These are phyloP conservation scores for Populus tomentosa DNA, from an alignment of 441 rosid genomes.

Conservation along the genomic window DNA sequence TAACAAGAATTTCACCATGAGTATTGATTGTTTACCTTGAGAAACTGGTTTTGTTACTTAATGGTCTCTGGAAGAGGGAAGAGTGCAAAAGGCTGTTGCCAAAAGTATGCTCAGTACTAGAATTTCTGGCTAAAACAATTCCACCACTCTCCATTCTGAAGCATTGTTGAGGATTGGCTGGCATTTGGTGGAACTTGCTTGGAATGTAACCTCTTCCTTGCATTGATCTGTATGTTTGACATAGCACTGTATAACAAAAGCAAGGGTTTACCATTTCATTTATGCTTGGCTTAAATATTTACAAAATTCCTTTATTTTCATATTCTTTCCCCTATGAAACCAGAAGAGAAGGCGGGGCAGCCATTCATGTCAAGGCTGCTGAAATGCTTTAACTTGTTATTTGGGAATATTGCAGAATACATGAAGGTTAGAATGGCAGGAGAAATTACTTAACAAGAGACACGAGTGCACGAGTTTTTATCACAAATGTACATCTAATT, in stretches of 20 bases:
- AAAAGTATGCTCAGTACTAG: conserved; percentile 6
- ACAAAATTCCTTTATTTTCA: background rate
- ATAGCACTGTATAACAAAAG: conserved; percentile 29
- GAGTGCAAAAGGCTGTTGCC: conserved; percentile 20
- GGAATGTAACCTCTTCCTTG: conserved; percentile 28
- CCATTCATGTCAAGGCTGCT: too few relatives aligned
- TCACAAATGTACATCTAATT: too few relatives aligned
- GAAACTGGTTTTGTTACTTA: conserved; percentile 22
- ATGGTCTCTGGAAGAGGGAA: conserved; percentile 20
- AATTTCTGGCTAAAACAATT: conserved; percentile 27
- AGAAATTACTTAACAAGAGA: background rate
- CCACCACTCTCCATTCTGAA: conserved; percentile 46
- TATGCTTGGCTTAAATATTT: background rate
- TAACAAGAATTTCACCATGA: background rate
- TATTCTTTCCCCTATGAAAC: too few relatives aligned
- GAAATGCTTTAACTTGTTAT: too few relatives aligned
- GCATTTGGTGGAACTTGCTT: conserved; percentile 21
- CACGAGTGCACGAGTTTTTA: background rate
- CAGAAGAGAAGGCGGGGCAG: too few relatives aligned
- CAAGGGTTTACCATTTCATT: background rate
- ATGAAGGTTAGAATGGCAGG: background rate
- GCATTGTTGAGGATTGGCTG: conserved; percentile 25
- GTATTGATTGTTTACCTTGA: conserved; percentile 23
- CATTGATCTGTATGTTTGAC: conserved; percentile 21
- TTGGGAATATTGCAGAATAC: too few relatives aligned